These are phyloP conservation scores for Didymella sp. DNA, from an alignment of 2,329 filamentous ascomycete genomes.

Conservation along the genomic window DNA sequence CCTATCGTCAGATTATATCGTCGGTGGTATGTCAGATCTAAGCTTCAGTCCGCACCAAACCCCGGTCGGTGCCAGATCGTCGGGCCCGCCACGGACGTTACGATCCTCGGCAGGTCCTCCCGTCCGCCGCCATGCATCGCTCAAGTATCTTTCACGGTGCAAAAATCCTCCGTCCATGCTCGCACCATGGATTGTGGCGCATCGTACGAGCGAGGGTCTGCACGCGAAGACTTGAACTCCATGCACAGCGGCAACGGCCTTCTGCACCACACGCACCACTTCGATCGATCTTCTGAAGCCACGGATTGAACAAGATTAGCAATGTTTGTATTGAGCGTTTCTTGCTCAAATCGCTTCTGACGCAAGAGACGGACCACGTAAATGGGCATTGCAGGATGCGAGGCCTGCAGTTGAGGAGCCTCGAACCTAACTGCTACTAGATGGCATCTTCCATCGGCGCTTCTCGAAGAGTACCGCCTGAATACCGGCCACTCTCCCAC, in stretches of 20 bases:
- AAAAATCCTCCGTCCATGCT: not conserved
- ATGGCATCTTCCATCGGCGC: not conserved
- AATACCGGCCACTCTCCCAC: not conserved
- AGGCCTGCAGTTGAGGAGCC: no score
- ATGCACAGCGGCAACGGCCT: not conserved
- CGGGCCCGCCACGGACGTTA: not conserved
- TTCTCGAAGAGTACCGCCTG: not conserved
- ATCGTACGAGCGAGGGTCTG: not conserved
- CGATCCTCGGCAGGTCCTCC: constrained; percentile 1
- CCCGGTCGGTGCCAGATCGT: constrained; percentile 2
- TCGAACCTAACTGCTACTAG: not conserved
- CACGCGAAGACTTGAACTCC: not conserved
- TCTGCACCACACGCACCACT: not conserved
- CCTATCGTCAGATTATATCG: not conserved
- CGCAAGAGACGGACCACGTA: not conserved
- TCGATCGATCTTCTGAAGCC: no score
- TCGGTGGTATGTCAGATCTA: not conserved
- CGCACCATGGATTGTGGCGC: not conserved
- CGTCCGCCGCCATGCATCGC: not conserved
- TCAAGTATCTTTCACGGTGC: not conserved
- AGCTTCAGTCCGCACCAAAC: not conserved
- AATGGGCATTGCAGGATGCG: no score
- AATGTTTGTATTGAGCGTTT: no score
- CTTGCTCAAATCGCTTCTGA: no score
- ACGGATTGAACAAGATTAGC: not conserved